Evolutionary conservation across 805 yeast genomes (phyloP).

Genomic region (Sugiyamaella mastotermitis): DNA sequence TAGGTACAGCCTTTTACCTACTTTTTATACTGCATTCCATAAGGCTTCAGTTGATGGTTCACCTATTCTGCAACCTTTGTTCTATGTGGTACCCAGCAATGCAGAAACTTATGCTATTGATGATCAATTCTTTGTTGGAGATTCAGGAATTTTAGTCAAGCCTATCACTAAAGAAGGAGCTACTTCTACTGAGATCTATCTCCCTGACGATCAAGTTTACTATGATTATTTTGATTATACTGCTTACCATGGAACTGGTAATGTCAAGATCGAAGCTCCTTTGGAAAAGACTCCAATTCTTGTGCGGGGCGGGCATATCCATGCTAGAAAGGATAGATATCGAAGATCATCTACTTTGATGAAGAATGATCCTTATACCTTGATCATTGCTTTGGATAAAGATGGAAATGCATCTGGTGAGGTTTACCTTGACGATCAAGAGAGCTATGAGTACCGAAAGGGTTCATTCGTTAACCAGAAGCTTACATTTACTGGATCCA

Average conservation of each 20-base stretch:
- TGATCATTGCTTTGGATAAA: conserved; percentile 50
- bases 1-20: conserved; percentile 73
- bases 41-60: conserved; percentile 53
- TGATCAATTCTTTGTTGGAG: conserved; percentile 77
- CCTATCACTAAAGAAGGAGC: conserved; percentile 65
- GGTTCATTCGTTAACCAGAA: conserved; percentile 38
- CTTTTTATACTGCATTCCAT: conserved; percentile 72
- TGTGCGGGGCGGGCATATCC: conserved; percentile 72
- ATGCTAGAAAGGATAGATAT: conserved; percentile 61
- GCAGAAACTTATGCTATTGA: conserved; percentile 53
- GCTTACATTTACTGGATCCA: conserved; percentile 2
- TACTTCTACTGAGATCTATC: conserved; percentile 34
- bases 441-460: conserved; percentile 47
- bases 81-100: conserved; percentile 30
- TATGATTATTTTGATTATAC: conserved; percentile 29
- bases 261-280: conserved; percentile 9
- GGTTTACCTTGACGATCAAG: conserved; percentile 81
- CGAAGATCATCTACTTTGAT: conserved; percentile 76
- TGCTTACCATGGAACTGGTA: conserved; percentile 8
- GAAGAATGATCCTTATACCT: conserved; percentile 72
- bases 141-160: conserved; percentile 63
- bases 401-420: conserved; percentile 46
- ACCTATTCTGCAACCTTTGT: conserved; percentile 51
- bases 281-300: conserved; percentile 63
- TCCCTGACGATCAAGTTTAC: conserved; percentile 42